Evolutionary conservation across 768 basidiomycete species (phyloP), one percentile per base, ranked within the genome.

Genomic region (Russula griseocarnosa): DNA sequence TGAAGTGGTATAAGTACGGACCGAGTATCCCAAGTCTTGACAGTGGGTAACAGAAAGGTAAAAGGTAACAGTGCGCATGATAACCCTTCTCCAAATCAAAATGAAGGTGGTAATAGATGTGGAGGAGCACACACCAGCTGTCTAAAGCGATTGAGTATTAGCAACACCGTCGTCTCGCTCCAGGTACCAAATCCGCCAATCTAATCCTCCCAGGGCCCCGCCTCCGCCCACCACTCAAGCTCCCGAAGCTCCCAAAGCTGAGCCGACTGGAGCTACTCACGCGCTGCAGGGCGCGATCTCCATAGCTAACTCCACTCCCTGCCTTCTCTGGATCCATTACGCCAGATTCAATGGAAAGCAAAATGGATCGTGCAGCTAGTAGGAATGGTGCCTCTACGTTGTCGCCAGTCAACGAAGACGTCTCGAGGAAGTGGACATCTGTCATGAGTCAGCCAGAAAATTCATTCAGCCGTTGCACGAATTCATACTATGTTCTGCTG

Each of bases 311-410:
- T 24, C 97, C 97, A 66, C 92, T 94, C 1, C 94, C 96, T 18
- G 92, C 85, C 72, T 91, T 90, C 76, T 98, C 95, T 47, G 96
- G 96, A 75, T 98, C 93, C 44, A 98, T 81, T 18, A 80, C 79
- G 30, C 94, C 94, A 18, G 92, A 89, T 75, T 98, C 95, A 70
- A 98, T 94, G 24, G 92, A 85, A 26, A 94, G 80, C 60, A 98
- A 79, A 67, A 97, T 94, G 9, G 91, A 88, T 59, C 94, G 86
- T 32, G 94, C 91, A 24, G 90, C 87, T 50, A 91, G 79, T 54
- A 92, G 76, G 76, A 99, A 99, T 0, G 97, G 97, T 46, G 94
- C 89, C 71, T 94, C 90, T 58, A 95, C 89, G 70, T 98, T 98
- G 68, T 94, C 92, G 46, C 96, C 95, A 4, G 87, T 87, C 62